Conservation (phyloP, 768 basidiomycete genomes). For the Suillus subalutaceus region DNA sequence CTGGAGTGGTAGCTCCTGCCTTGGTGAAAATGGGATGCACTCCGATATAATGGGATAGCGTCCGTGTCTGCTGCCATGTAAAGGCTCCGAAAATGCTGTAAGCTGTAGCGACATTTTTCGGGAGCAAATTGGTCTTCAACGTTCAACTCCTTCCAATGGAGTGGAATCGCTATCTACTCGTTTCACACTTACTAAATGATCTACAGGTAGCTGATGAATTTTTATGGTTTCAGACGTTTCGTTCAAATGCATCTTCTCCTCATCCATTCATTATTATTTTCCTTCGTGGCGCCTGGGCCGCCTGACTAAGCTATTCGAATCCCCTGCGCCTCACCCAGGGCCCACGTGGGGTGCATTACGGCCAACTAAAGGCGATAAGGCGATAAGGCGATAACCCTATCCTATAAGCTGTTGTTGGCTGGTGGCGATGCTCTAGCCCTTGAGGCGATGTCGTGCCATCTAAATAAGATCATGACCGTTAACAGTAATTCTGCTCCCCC, state of each 20-base stretch:
- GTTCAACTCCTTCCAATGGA: neutral
- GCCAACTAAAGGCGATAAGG: too few species aligned
- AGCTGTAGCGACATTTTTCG: constrained; percentile 4
- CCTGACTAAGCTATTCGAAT: too few species aligned
- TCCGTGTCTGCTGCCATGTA: neutral
- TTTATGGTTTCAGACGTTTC: neutral
- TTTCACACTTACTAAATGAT: neutral
- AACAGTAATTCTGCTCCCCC: constrained; percentile 1
- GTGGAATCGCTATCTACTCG: constrained; percentile 5
- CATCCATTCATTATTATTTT: too few species aligned
- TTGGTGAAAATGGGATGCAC: too few species aligned
- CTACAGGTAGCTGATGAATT: neutral
- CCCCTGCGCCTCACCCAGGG: too few species aligned
- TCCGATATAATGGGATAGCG: too few species aligned
- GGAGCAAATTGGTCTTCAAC: neutral
- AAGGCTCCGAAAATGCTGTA: constrained; percentile 12
- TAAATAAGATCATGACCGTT: constrained; percentile 1
- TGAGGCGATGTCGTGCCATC: neutral
- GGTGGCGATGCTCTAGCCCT: neutral
- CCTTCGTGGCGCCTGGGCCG: neutral
- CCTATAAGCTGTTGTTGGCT: neutral
- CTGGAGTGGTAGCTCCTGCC: too few species aligned
- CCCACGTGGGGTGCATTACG: too few species aligned
- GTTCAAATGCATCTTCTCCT: constrained; percentile 24
- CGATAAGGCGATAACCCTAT: neutral